phyloP scores from a whole-genome alignment of 768 basidiomycete species.

The Suillus decipiens region DNA sequence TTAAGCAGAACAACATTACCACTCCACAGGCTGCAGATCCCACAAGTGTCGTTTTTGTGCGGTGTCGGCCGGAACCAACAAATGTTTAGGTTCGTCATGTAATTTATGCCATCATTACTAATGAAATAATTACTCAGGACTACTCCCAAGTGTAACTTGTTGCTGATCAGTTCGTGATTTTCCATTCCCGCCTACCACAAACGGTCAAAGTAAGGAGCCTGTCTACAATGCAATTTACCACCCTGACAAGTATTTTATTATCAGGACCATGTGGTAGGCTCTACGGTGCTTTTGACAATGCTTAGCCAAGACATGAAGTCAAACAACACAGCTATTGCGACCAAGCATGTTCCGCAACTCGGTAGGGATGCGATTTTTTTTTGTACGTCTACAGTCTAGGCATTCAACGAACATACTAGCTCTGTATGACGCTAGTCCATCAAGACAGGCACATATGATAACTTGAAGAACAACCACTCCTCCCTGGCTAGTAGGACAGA shows the following conservation, averaged over 20 bases:
- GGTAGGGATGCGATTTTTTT: neutral
- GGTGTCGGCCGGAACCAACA: neutral
- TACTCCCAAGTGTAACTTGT: neutral
- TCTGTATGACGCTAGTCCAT: too few species aligned
- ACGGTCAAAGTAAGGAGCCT: conserved; percentile 1
- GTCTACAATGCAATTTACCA: neutral
- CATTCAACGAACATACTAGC: neutral
- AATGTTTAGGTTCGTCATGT: neutral
- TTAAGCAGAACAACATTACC: neutral
- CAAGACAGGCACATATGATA: neutral
- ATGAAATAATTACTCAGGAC: neutral
- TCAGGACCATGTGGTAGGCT: neutral
- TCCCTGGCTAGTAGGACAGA: neutral
- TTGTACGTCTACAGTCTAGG: neutral
- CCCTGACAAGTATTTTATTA: neutral
- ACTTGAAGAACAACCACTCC: neutral
- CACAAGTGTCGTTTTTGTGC: neutral
- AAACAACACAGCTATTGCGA: conserved; percentile 1
- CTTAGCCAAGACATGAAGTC: conserved; percentile 2
- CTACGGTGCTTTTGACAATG: neutral
- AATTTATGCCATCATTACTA: neutral
- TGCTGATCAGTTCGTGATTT: neutral
- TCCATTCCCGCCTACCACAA: neutral
- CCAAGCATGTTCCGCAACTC: neutral
- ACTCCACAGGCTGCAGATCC: neutral